Conservation (phyloP, 208 protist genomes). For the Leishmania martiniquensis region DNA sequence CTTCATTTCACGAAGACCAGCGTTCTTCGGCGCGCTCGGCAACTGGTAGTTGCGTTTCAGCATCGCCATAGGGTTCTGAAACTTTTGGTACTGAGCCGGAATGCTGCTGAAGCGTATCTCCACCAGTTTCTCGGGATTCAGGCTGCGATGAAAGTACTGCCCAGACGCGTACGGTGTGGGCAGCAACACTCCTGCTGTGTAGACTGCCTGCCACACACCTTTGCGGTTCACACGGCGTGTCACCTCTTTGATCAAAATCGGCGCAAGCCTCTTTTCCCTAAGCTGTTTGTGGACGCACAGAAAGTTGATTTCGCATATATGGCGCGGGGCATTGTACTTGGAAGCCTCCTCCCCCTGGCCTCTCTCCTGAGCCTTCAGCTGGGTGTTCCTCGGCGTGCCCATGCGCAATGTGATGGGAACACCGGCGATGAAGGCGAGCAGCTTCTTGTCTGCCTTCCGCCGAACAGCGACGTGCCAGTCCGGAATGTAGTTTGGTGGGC, state of each 20-base stretch:
- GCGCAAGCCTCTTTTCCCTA: conserved; percentile 97
- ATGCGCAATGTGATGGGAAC: conserved; percentile 93
- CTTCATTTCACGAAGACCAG: conserved; percentile 80
- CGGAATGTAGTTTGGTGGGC: conserved; percentile 93
- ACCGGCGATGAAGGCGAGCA: conserved; percentile 98
- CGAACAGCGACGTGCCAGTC: conserved; percentile 98
- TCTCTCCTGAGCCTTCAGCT: conserved; percentile 18
- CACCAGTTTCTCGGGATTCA: conserved; percentile 99
- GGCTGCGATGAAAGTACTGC: conserved; percentile 97
- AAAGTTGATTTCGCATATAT: conserved; percentile 99
- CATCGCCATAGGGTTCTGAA: conserved; percentile 86
- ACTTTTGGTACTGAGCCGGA: conserved; percentile 59
- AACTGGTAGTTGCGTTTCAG: conserved; percentile 77
- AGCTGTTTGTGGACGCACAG: conserved; percentile 99
- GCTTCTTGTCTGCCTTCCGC: conserved; percentile 80
- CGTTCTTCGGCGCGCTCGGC: conserved; percentile 50
- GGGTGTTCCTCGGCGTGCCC: conserved; percentile 44
- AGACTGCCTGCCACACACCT: conserved; percentile 97
- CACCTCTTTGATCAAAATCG: conserved; percentile 99
- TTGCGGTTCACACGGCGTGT: conserved; percentile 97
- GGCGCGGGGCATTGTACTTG: conserved; percentile 49
- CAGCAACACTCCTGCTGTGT: conserved; percentile 97
- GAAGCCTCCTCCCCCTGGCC: conserved; percentile 17
- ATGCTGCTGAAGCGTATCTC: conserved; percentile 78
- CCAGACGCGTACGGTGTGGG: conserved; percentile 95